phyloP scores from a whole-genome alignment of 768 basidiomycete species.

The Polyporus arcularius region DNA sequence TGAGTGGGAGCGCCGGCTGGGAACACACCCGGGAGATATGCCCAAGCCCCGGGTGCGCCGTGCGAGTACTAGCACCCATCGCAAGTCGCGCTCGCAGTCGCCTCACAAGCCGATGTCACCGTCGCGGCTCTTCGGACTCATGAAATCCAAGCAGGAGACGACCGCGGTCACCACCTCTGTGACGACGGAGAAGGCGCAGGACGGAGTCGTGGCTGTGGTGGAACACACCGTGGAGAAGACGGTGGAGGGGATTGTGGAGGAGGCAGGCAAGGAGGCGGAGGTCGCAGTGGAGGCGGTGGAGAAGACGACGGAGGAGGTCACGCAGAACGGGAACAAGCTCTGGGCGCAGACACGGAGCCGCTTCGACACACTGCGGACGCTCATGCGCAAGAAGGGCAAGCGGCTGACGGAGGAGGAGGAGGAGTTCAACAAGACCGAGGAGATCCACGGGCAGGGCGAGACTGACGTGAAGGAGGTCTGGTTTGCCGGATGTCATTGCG shows the following conservation, averaged over 20 bases:
- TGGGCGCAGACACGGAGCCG: constrained; percentile 5
- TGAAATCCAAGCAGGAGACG: background rate
- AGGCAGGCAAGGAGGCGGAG: background rate
- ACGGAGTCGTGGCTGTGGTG: background rate
- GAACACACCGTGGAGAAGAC: background rate
- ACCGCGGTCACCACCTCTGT: constrained; percentile 13
- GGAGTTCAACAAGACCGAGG: constrained; percentile 35
- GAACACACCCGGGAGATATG: constrained; percentile 54
- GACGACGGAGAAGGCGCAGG: background rate
- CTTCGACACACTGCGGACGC: constrained; percentile 19
- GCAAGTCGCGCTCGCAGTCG: background rate
- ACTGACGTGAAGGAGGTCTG: constrained; percentile 79
- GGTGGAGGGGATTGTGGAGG: background rate
- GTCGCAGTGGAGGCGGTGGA: background rate
- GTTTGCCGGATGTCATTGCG: constrained; percentile 77
- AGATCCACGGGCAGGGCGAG: constrained; percentile 16
- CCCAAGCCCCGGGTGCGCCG: constrained; percentile 24
- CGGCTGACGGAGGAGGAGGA: constrained; percentile 39
- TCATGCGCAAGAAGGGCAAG: constrained; percentile 27
- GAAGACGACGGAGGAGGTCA: background rate
- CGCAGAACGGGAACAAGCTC: background rate
- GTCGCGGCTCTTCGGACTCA: background rate
- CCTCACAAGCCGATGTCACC: background rate
- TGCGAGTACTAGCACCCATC: background rate
- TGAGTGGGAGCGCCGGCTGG: constrained; percentile 41